Evolutionary conservation across 139 green algal genomes (phyloP).

Genomic region (Micromonas pusilla): DNA sequence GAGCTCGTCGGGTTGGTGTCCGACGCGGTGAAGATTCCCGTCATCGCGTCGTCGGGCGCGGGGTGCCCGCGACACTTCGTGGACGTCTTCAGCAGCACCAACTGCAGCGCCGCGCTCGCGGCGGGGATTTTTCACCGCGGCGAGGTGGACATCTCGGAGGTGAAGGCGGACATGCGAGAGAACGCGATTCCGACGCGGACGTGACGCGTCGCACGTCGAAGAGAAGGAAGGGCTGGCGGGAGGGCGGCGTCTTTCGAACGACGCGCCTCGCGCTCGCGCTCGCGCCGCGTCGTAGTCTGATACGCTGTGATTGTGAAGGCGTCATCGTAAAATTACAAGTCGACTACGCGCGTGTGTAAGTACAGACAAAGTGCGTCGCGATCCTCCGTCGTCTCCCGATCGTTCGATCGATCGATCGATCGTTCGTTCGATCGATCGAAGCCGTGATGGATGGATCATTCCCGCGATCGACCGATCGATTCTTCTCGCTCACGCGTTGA

Average conservation of each 20-base stretch:
- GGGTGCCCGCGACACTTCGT: slow-evolving; percentile 87
- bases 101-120: slow-evolving; percentile 79
- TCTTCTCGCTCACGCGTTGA: not conserved
- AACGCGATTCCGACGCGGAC: slow-evolving; percentile 67
- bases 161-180: slow-evolving; percentile 83
- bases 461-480: not conserved
- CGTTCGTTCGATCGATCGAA: too few relatives aligned
- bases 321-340: too few relatives aligned
- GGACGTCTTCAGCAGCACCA: slow-evolving; percentile 68
- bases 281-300: not conserved
- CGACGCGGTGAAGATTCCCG: slow-evolving; percentile 86
- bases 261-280: not conserved
- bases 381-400: too few relatives aligned
- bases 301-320: not conserved
- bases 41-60: slow-evolving; percentile 90
- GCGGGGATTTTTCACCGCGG: slow-evolving; percentile 95
- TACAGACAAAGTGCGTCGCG: too few relatives aligned
- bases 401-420: not conserved
- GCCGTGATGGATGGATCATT: not conserved
- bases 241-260: not conserved
- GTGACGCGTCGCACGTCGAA: not conserved
- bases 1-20: slow-evolving; percentile 83
- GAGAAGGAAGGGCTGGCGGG: too few relatives aligned
- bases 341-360: too few relatives aligned
- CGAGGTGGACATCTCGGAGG: slow-evolving; percentile 82